A percentile compares a stretch with the other conserved stretches of the same genome.
phyloP scores from a whole-genome alignment of 106 monocot genomes.

The Platanthera guangdongensis region DNA sequence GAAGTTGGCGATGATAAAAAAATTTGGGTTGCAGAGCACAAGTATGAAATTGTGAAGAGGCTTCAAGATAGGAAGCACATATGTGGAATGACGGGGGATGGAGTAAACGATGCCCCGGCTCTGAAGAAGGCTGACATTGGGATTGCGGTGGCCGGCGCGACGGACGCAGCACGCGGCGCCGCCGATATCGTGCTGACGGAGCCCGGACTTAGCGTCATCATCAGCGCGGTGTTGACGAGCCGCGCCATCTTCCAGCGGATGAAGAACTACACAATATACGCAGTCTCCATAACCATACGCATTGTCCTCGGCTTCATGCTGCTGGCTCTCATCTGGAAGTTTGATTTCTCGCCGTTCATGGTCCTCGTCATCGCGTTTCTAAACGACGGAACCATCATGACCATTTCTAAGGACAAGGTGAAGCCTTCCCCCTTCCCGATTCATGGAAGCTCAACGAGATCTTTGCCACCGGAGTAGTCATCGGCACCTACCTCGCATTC shows the following conservation, averaged over 20 bases:
- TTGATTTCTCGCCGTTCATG: slow-evolving; percentile 50
- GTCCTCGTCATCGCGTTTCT: slow-evolving; percentile 45
- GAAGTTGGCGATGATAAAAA: too few species aligned
- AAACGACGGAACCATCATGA: slow-evolving; percentile 64
- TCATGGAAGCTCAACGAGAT: slow-evolving; percentile 41
- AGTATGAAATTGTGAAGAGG: slow-evolving; percentile 44
- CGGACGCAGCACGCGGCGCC: slow-evolving; percentile 41
- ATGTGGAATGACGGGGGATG: slow-evolving; percentile 49
- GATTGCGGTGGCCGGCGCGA: slow-evolving; percentile 41
- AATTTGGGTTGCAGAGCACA: slow-evolving; percentile 12
- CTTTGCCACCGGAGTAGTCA: slow-evolving; percentile 40
- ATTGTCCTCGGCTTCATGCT: slow-evolving; percentile 46
- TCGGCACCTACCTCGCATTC: slow-evolving; percentile 35
- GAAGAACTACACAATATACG: slow-evolving; percentile 58
- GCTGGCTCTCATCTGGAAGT: slow-evolving; percentile 40
- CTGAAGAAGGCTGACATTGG: slow-evolving; percentile 54
- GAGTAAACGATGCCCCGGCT: slow-evolving; percentile 49
- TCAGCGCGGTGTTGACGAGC: slow-evolving; percentile 47
- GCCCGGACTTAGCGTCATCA: slow-evolving; percentile 51
- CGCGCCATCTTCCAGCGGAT: slow-evolving; percentile 60
- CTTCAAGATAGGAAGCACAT: slow-evolving; percentile 49
- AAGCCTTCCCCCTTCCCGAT: slow-evolving; percentile 44
- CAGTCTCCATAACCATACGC: slow-evolving; percentile 48
- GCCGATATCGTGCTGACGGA: slow-evolving; percentile 52
- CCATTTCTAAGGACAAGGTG: slow-evolving; percentile 57